These are phyloP conservation scores for Choanephora cucurbitarum DNA, from an alignment of 371 early-diverging fungal genomes.

Conservation along the genomic window DNA sequence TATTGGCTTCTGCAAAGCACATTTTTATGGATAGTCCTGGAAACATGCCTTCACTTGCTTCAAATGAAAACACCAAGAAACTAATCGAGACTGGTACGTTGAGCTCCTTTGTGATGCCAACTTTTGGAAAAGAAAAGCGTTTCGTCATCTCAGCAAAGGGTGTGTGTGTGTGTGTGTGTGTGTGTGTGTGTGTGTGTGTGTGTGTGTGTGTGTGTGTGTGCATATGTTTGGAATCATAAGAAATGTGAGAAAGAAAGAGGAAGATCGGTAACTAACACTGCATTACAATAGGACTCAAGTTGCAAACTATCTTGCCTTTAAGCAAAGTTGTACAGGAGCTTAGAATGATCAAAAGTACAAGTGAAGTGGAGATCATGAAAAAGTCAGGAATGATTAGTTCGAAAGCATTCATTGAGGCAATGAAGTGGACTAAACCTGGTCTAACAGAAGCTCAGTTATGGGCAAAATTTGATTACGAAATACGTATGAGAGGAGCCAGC, in stretches of 20 bases:
- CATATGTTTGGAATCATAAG: conserved; percentile 3
- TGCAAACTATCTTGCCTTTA: conserved; percentile 53
- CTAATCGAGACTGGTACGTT: conserved; percentile 45
- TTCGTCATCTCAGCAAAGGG: conserved; percentile 17
- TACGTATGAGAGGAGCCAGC: conserved; percentile 67
- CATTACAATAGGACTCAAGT: conserved; percentile 26
- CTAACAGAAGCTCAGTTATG: conserved; percentile 78
- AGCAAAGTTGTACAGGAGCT: conserved; percentile 68
- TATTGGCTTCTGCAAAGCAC: conserved; percentile 26
- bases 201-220: conserved; percentile 6
- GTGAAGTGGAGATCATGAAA: conserved; percentile 81
- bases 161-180: conserved; percentile 10
- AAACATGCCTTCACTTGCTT: conserved; percentile 30
- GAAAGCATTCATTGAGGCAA: conserved; percentile 75
- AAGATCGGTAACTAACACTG: neutral
- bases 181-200: conserved; percentile 10
- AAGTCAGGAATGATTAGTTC: conserved; percentile 77
- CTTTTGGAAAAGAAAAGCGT: conserved; percentile 18
- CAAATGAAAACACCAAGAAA: conserved; percentile 20
- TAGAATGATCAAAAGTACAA: conserved; percentile 75
- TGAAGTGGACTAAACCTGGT: conserved; percentile 71
- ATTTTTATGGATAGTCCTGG: conserved; percentile 43
- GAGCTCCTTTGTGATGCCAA: conserved; percentile 8
- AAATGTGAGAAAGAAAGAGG: neutral
- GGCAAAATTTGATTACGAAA: conserved; percentile 78